Conservation (phyloP, 2,329 filamentous ascomycete genomes). For the Podosphaera xanthii region DNA sequence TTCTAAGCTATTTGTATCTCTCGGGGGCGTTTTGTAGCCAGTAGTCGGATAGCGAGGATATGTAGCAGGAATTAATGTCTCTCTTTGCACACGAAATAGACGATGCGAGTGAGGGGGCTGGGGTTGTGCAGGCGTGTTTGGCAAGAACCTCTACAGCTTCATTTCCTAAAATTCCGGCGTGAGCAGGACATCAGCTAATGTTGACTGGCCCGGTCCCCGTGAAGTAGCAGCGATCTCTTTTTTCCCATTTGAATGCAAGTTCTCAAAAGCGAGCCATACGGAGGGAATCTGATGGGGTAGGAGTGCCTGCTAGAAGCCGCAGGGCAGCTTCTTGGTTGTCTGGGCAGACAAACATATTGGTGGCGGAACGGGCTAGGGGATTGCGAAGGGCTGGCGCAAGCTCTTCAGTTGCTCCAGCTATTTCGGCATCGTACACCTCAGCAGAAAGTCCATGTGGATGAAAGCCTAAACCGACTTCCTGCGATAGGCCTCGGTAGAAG, state of each 20-base stretch:
- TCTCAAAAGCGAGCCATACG: neutral
- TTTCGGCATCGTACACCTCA: neutral
- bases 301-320: neutral
- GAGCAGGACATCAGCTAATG: neutral
- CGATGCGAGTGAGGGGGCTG: no score
- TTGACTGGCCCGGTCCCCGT: neutral
- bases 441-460: neutral
- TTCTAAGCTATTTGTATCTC: no score
- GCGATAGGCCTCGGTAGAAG: neutral
- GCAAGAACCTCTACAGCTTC: neutral
- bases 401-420: no score
- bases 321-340: neutral
- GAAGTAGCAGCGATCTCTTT: neutral
- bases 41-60: no score
- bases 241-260: neutral
- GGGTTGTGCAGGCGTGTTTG: no score
- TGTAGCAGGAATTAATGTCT: no score
- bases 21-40: no score
- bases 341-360: neutral
- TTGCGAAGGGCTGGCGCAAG: neutral
- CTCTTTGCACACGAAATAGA: no score
- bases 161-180: neutral
- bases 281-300: neutral
- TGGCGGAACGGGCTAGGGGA: neutral
- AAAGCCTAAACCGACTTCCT: neutral